Conservation (phyloP, 2,329 filamentous ascomycete species). For the Annulohypoxylon truncatum region DNA sequence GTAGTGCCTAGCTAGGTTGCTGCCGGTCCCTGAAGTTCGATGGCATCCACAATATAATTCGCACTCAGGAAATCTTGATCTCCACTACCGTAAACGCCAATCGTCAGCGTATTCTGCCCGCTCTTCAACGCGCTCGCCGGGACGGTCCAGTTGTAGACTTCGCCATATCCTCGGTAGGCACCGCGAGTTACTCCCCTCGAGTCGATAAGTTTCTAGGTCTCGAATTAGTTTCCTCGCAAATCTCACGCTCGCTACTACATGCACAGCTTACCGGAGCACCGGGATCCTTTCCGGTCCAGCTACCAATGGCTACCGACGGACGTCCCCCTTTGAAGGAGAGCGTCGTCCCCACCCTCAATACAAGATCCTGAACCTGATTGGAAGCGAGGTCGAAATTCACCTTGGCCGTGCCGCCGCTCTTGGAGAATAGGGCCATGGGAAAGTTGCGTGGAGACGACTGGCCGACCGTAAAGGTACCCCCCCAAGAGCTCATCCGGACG, state of each 20-base stretch:
- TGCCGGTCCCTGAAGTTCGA: slow-evolving; percentile 31
- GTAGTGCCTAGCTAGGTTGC: too few species aligned
- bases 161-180: slow-evolving; percentile 33
- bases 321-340: slow-evolving; percentile 38
- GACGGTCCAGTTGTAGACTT: slow-evolving; percentile 32
- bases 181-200: slow-evolving; percentile 35
- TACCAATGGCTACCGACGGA: slow-evolving; percentile 30
- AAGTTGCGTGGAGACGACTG: slow-evolving; percentile 30
- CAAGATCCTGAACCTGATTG: slow-evolving; percentile 30
- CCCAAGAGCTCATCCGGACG: slow-evolving; percentile 31
- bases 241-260: not conserved
- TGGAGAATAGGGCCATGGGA: slow-evolving; percentile 38
- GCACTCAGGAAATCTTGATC: slow-evolving; percentile 33
- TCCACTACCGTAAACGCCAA: slow-evolving; percentile 32
- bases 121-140: slow-evolving; percentile 32
- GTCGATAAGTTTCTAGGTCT: slow-evolving; percentile 29
- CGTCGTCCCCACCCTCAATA: slow-evolving; percentile 31
- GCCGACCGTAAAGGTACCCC: slow-evolving; percentile 30
- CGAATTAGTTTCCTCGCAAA: not conserved
- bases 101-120: slow-evolving; percentile 30
- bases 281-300: slow-evolving; percentile 36
- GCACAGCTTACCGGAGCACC: slow-evolving; percentile 33
- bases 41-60: slow-evolving; percentile 34
- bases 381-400: slow-evolving; percentile 32
- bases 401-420: slow-evolving; percentile 29